Base-by-base conservation (phyloP, 768 basidiomycete species). In the Daedaleopsis nitida region DNA sequence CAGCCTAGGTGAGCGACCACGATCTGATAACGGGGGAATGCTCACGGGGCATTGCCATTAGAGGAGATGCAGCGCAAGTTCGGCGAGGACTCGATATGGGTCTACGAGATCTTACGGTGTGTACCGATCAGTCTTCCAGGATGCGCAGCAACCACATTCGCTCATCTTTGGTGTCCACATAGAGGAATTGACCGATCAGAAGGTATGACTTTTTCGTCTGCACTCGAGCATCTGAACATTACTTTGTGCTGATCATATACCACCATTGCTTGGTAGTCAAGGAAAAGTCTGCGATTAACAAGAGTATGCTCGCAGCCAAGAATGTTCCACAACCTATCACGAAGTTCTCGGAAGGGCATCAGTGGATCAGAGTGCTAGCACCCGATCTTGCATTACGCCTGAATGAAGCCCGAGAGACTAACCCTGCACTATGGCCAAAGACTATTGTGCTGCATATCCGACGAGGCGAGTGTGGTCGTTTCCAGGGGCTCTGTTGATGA, bases 221-320 rank as follows among this genome's bases (percentile, higher is more conserved):
- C 38, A 21, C 34, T 6, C 34, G 1, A 19, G 27, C 21, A 13
- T 21, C 10, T 37, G 38, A 39, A 17, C 39, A 42, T 42, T 17
- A 17, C 17, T 42, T 17, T 42, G 17, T 42, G 39, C n/a, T n/a
- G 53, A 50, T 38, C 12, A 35, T 37, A 32, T 57, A 38, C 35
- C 50, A 16, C 6, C 11, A 2, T 19, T 6, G n/a, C 5, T 27
- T 8, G 19, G 14, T 70, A 96, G 96, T 98, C 38, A 94, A 92
- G 69, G 92, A 93, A 69, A 93, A 93, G 73, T 81, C 87, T 16
- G 77, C 81, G 0, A 75, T 90, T 34, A 88, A 84, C 63, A 98
- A 97, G 77, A 94, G 92, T 68, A 98, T 98, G 96, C 77, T 94
- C 55, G 93, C 94, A 0, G 89, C 94, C n/a, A 99, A 99, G 73